phyloP scores from a whole-genome alignment of 179 eudicot species.

The Corrigiola litoralis region DNA sequence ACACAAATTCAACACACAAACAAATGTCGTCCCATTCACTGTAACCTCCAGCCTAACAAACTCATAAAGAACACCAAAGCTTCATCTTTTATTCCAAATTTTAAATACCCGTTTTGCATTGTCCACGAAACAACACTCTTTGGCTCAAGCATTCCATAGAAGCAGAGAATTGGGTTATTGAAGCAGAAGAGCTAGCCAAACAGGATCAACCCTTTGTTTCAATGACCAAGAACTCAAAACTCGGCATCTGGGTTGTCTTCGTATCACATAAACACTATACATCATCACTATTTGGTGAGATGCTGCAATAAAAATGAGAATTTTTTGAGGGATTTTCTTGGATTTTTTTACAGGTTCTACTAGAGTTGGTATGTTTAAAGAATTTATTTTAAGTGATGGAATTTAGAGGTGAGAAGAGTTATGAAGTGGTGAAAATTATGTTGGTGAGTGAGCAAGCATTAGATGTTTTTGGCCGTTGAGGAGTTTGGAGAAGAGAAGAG shows the following conservation, averaged over 20 bases:
- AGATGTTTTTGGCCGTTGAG: no score
- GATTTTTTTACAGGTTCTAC: constrained; percentile 2
- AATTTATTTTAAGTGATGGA: neutral
- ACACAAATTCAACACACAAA: constrained; percentile 56
- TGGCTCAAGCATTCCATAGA: constrained; percentile 55
- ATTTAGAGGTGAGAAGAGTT: constrained; percentile 13
- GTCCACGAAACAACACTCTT: constrained; percentile 79
- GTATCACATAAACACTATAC: neutral
- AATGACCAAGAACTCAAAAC: neutral
- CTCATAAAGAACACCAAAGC: constrained; percentile 39
- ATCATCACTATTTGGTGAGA: neutral
- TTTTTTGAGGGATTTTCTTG: neutral
- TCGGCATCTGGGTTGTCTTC: constrained; percentile 10
- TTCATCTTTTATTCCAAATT: constrained; percentile 43
- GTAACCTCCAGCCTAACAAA: constrained; percentile 35
- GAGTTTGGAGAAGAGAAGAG: no score
- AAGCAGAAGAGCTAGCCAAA: constrained; percentile 33
- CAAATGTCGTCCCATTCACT: constrained; percentile 55
- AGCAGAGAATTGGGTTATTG: constrained; percentile 35
- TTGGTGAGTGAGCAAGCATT: constrained; percentile 17
- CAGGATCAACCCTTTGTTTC: constrained; percentile 21
- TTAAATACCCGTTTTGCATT: constrained; percentile 65
- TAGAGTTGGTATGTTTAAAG: constrained; percentile 5
- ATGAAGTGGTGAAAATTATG: neutral
- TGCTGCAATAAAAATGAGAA: neutral